phyloP scores from a whole-genome alignment of 306 rosid species.

The Glycyrrhiza uralensis region DNA sequence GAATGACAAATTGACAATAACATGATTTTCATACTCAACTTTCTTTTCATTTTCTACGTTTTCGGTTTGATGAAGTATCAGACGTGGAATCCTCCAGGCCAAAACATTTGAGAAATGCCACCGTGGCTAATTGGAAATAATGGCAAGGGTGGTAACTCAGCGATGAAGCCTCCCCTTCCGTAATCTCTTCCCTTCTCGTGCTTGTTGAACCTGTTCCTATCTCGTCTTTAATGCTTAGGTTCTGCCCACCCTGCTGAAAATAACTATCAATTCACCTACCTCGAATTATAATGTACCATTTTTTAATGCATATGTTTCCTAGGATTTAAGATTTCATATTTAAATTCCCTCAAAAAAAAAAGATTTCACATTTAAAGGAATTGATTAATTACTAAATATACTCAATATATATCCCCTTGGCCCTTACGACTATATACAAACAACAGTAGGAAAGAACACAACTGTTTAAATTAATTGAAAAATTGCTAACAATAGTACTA shows the following conservation, averaged over 20 bases:
- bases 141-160: constrained; percentile 55
- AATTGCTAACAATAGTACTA: too few species aligned
- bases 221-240: constrained; percentile 45
- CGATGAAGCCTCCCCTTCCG: constrained; percentile 41
- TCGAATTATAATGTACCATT: neutral
- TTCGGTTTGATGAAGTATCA: constrained; percentile 40
- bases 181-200: constrained; percentile 39
- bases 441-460: too few species aligned
- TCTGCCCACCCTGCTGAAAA: constrained; percentile 45
- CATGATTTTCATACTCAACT: constrained; percentile 28
- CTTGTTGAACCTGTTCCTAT: constrained; percentile 44
- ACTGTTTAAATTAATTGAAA: too few species aligned
- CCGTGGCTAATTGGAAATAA: constrained; percentile 59
- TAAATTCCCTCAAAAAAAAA: too few species aligned
- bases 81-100: constrained; percentile 65
- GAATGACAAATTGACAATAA: neutral
- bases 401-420: too few species aligned
- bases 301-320: neutral
- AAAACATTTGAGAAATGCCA: constrained; percentile 79
- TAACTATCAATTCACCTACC: constrained; percentile 7
- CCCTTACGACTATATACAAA: too few species aligned
- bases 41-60: constrained; percentile 43
- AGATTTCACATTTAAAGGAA: too few species aligned
- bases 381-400: too few species aligned
- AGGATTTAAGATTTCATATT: neutral